Conservation (phyloP, 345 rosid species). For the Brassica incana region DNA sequence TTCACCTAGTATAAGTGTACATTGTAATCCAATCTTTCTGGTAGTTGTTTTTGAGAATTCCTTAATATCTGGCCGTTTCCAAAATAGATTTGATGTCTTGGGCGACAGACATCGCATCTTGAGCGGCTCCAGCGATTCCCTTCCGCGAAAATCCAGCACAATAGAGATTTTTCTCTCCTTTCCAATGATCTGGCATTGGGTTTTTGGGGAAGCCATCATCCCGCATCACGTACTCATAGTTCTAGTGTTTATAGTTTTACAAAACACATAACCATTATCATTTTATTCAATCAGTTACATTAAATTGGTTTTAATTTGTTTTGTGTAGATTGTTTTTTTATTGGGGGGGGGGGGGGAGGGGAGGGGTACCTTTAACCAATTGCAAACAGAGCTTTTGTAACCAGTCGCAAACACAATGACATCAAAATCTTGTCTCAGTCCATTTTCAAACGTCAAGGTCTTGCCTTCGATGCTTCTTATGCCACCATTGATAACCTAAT, state of each 20-base stretch:
- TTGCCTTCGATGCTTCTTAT: conserved; percentile 50
- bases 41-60: background rate
- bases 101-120: conserved; percentile 52
- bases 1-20: background rate
- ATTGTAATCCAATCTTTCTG: background rate
- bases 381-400: conserved; percentile 44
- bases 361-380: conserved; percentile 44
- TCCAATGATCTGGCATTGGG: conserved; percentile 50
- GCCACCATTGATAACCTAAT: conserved; percentile 54
- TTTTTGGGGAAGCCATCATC: conserved; percentile 47
- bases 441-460: conserved; percentile 47
- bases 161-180: conserved; percentile 57
- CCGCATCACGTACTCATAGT: conserved; percentile 40
- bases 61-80: background rate
- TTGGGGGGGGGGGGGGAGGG: too few relatives aligned
- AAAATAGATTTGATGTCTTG: conserved; percentile 34
- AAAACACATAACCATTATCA: background rate
- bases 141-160: conserved; percentile 51
- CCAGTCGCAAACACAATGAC: conserved; percentile 60
- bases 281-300: background rate
- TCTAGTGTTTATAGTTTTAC: conserved; percentile 37
- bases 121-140: conserved; percentile 52
- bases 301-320: background rate
- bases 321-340: background rate
- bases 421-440: conserved; percentile 49